phyloP scores from a whole-genome alignment of 129 eudicot species.

The Silybum marianum region DNA sequence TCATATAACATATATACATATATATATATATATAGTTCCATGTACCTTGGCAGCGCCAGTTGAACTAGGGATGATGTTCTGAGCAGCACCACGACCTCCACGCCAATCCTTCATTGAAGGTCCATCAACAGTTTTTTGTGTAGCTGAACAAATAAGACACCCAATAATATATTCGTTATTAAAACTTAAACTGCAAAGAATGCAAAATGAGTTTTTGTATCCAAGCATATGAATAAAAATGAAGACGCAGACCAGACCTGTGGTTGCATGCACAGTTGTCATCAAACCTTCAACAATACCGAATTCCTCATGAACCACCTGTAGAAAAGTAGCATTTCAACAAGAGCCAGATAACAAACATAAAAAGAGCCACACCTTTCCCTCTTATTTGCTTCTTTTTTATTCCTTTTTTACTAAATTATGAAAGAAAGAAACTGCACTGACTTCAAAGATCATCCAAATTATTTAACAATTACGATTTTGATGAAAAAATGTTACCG shows the following conservation, averaged over 20 bases:
- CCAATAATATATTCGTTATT: background rate
- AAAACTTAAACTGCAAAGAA: background rate
- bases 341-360: background rate
- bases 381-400: background rate
- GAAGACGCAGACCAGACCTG: conserved; percentile 54
- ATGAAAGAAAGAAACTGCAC: background rate
- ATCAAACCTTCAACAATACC: conserved; percentile 93
- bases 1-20: background rate
- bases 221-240: conserved; percentile 3
- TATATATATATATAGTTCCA: too few relatives aligned
- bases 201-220: background rate
- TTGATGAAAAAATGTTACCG: background rate
- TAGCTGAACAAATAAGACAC: conserved; percentile 51
- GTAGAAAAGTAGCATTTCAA: background rate
- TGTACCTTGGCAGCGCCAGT: conserved; percentile 97
- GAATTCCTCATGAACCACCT: conserved; percentile 98
- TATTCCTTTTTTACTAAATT: background rate
- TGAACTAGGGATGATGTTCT: conserved; percentile 94
- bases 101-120: conserved; percentile 99
- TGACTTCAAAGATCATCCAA: background rate
- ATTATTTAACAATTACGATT: background rate
- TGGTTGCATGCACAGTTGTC: conserved; percentile 99
- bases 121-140: conserved; percentile 97
- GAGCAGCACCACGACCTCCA: conserved; percentile 97
- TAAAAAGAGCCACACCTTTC: background rate